Evolutionary conservation across 495 filamentous ascomycete species (phyloP).

Genomic region (Neurospora sp.): DNA sequence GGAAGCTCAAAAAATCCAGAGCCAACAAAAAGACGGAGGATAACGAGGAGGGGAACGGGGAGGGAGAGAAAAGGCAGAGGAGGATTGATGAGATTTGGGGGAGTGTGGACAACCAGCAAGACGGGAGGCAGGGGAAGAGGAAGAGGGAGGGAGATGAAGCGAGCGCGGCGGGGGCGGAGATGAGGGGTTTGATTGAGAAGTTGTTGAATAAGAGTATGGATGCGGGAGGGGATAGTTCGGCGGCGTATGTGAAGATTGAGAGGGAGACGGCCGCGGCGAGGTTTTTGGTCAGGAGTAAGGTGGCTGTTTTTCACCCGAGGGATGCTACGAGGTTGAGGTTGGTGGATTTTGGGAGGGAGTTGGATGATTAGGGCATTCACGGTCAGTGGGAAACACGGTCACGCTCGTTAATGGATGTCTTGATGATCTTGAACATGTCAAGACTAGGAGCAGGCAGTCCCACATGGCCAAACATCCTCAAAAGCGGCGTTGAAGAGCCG

Average conservation of each 20-base stretch:
- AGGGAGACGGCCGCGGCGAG: slow-evolving; percentile 71
- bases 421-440: too few relatives aligned
- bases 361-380: slow-evolving; percentile 50
- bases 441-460: too few relatives aligned
- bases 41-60: slow-evolving; percentile 1
- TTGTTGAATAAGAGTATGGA: slow-evolving; percentile 54
- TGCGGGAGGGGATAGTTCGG: slow-evolving; percentile 41
- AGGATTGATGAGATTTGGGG: slow-evolving; percentile 70
- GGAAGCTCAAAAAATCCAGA: slow-evolving; percentile 56
- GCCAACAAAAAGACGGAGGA: slow-evolving; percentile 13
- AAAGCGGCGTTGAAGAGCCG: neutral
- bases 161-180: slow-evolving; percentile 54
- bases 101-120: slow-evolving; percentile 17
- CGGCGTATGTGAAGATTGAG: slow-evolving; percentile 57
- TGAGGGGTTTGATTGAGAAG: slow-evolving; percentile 55
- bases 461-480: too few relatives aligned
- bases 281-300: slow-evolving; percentile 75
- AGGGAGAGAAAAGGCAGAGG: slow-evolving; percentile 46
- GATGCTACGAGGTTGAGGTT: slow-evolving; percentile 68
- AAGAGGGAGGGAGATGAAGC: slow-evolving; percentile 43
- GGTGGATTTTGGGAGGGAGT: slow-evolving; percentile 72
- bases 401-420: too few relatives aligned
- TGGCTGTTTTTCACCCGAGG: slow-evolving; percentile 77
- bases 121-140: slow-evolving; percentile 12
- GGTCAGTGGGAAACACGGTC: too few relatives aligned